Percentiles rank a stretch among this genome's conserved stretches.
These are phyloP conservation scores for Ascochyta fabae DNA, from an alignment of 2,329 filamentous ascomycete genomes.

Conservation along the genomic window DNA sequence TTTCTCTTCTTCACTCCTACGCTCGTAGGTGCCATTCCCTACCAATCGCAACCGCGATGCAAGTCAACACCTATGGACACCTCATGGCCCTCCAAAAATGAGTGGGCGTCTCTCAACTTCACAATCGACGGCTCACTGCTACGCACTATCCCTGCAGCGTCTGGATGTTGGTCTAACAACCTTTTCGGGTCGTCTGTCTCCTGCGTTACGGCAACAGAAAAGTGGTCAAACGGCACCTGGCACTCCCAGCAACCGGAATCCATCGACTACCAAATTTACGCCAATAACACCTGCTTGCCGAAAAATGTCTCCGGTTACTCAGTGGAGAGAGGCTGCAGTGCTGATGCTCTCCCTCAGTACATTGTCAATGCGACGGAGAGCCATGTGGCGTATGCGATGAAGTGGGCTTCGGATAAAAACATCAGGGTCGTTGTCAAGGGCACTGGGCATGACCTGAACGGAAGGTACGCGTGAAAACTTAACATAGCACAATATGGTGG, in stretches of 20 bases:
- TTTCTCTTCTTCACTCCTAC: not conserved
- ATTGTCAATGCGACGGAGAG: slow-evolving; percentile 44
- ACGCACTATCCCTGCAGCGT: slow-evolving; percentile 32
- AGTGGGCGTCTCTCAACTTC: slow-evolving; percentile 39
- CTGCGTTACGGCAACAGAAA: slow-evolving; percentile 31
- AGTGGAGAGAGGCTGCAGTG: slow-evolving; percentile 31
- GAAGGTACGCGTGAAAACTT: not conserved
- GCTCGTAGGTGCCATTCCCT: not conserved
- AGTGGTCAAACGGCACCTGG: slow-evolving; percentile 41
- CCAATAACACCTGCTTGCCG: slow-evolving; percentile 47
- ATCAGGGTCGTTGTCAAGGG: slow-evolving; percentile 23
- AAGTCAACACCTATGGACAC: slow-evolving; percentile 2
- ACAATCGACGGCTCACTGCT: slow-evolving; percentile 42
- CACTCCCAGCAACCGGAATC: slow-evolving; percentile 43
- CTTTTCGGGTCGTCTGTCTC: slow-evolving; percentile 31
- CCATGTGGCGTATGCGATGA: slow-evolving; percentile 38
- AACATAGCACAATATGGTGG: not conserved
- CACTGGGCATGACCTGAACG: slow-evolving; percentile 20
- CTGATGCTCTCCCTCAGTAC: slow-evolving; percentile 42
- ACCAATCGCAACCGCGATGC: not conserved
- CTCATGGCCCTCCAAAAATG: not conserved
- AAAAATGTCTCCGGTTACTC: slow-evolving; percentile 30
- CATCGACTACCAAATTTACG: slow-evolving; percentile 38
- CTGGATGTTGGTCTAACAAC: slow-evolving; percentile 29
- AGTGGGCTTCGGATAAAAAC: slow-evolving; percentile 25